Base-by-base conservation (phyloP, 768 basidiomycete species). In the Mycena capillaripes region DNA sequence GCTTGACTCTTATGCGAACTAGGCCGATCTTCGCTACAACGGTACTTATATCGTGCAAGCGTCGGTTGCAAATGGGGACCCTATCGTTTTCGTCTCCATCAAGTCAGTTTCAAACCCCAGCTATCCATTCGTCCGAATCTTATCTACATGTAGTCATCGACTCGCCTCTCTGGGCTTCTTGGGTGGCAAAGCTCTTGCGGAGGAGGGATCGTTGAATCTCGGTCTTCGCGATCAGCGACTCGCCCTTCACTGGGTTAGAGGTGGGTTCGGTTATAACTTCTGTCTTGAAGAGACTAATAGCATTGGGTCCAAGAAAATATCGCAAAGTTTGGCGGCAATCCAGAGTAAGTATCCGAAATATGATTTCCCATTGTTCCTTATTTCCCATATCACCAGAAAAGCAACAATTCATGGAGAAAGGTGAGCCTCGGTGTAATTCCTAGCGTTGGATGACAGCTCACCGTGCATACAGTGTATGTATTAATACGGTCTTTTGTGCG, bases 171-270 rank as follows among this genome's bases (percentile, higher is more conserved):
- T 74, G 23, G 79, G 73, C 10, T 83, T 78, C 76, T 75, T 81
- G 30, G 76, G 77, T 42, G 75, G 80, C 40, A 74, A 78, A 29
- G 75, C 78, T 21, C 67, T 83, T 6, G 59, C 60, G 40, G 77
- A 75, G 23, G 77, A 82, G 59, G 81, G 82, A 10, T 78, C 78
- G 30, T 72, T 80, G 4, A 84, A 84, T 63, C 79, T 76, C 0
- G 83, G 83, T 14, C 66, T 84, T n/a, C n/a, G n/a, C n/a, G n/a
- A n/a, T n/a, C 82, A 84, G 62, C 77, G 81, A 11, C 79, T 79
- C 0, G 80, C 82, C 0, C 67, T 84, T 23, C 78, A 82, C 32
- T 84, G 83, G 83, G n/a, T n/a, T n/a, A n/a, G n/a, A n/a, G n/a
- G n/a, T n/a, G n/a, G n/a, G n/a, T n/a, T n/a, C n/a, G n/a, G n/a